Conservation (phyloP, 1,284 basidiomycete species). For the Neotropicomus parvogracilis region DNA sequence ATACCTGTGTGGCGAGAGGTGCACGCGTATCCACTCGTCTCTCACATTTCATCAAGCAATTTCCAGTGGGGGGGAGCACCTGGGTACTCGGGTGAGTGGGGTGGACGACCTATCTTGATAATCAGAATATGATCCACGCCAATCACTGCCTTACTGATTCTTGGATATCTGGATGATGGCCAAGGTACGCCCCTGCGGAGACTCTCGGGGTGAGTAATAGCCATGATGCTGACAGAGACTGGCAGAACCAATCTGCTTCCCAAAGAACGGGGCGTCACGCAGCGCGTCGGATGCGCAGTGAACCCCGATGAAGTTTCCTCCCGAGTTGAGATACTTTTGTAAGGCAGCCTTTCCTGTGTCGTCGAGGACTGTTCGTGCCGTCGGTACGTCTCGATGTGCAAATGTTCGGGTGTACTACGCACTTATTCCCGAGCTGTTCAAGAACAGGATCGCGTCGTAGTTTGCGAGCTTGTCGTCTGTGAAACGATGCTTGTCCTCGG, state of each 20-base stretch:
- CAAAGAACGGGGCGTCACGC: constrained; percentile 64
- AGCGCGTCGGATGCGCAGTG: constrained; percentile 72
- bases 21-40: not conserved
- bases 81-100: constrained; percentile 55
- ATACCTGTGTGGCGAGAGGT: constrained; percentile 40
- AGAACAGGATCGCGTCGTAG: constrained; percentile 60
- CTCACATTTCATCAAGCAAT: constrained; percentile 48
- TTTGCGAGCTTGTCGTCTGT: constrained; percentile 44
- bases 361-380: constrained; percentile 47
- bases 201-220: not conserved
- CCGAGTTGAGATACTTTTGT: constrained; percentile 56
- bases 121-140: not conserved
- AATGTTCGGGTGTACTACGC: constrained; percentile 14
- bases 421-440: constrained; percentile 62
- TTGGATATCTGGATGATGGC: constrained; percentile 63
- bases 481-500: constrained; percentile 53
- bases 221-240: not conserved
- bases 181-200: constrained; percentile 55
- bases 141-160: constrained; percentile 38
- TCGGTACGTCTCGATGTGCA: constrained; percentile 7
- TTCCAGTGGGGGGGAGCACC: constrained; percentile 54
- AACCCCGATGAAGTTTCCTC: constrained; percentile 68
- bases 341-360: constrained; percentile 52
- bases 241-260: constrained; percentile 35
- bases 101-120: constrained; percentile 45